phyloP scores from a whole-genome alignment of 2,329 filamentous ascomycete species.

The Xylaria sp. region DNA sequence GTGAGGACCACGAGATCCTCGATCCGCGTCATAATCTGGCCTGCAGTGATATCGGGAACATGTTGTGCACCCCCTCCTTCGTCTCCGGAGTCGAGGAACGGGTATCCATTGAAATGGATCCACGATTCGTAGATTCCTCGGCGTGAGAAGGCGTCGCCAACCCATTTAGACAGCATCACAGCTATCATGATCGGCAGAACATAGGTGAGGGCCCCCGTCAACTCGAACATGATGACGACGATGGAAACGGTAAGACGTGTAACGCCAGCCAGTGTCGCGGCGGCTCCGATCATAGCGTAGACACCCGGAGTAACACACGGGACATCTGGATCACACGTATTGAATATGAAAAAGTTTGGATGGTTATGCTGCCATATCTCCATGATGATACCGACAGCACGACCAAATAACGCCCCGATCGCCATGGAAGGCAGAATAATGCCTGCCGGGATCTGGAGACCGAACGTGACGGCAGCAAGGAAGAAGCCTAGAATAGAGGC shows the following conservation, averaged over 20 bases:
- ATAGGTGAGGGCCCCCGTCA: conserved; percentile 94
- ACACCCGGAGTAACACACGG: conserved; percentile 92
- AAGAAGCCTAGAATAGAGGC: conserved; percentile 85
- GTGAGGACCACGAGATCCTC: conserved; percentile 90
- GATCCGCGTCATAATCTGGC: conserved; percentile 88
- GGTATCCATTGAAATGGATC: conserved; percentile 96
- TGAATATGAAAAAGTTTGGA: conserved; percentile 78
- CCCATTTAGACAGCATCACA: conserved; percentile 98
- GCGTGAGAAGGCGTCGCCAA: conserved; percentile 91
- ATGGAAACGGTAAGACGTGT: conserved; percentile 98
- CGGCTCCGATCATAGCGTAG: conserved; percentile 95
- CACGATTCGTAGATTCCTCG: conserved; percentile 96
- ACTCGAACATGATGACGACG: conserved; percentile 99
- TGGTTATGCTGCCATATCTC: conserved; percentile 85
- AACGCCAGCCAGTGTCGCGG: conserved; percentile 90
- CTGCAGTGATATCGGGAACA: conserved; percentile 82
- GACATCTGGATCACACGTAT: conserved; percentile 81
- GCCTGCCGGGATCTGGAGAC: conserved; percentile 90
- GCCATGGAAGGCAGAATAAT: conserved; percentile 97
- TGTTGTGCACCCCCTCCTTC: conserved; percentile 55
- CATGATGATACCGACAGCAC: conserved; percentile 86
- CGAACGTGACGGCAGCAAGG: conserved; percentile 87
- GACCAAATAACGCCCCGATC: conserved; percentile 88
- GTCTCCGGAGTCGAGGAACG: conserved; percentile 91
- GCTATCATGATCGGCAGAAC: conserved; percentile 99